Percentiles rank a stretch among this genome's conserved stretches.
Evolutionary conservation across 2,329 filamentous ascomycete species (phyloP).

Genomic region (Byssoonygena ceratinophila): DNA sequence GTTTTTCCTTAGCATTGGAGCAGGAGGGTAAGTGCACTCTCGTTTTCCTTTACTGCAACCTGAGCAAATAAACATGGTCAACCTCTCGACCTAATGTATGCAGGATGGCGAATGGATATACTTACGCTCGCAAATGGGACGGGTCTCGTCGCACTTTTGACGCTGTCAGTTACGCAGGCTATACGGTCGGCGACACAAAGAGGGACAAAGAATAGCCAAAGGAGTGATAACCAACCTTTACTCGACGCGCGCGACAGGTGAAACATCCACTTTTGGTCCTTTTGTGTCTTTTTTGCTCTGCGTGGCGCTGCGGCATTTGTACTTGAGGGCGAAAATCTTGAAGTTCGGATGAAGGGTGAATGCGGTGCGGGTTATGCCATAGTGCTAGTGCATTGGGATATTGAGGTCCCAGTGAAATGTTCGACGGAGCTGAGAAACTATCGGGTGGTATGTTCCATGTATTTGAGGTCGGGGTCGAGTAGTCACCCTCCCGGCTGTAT

Average conservation of each 20-base stretch:
- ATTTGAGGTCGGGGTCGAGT: not conserved
- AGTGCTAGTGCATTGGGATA: slow-evolving; percentile 37
- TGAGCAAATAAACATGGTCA: not conserved
- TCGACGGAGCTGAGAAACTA: not conserved
- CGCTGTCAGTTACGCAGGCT: not conserved
- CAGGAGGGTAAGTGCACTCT: slow-evolving; percentile 78
- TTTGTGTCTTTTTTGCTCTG: slow-evolving; percentile 78
- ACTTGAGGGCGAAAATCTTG: not conserved
- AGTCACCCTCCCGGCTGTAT: not conserved
- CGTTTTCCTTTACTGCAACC: slow-evolving; percentile 69
- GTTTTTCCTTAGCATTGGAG: slow-evolving; percentile 37
- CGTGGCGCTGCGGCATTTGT: slow-evolving; percentile 15
- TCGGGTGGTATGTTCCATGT: slow-evolving; percentile 1
- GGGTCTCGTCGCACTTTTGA: slow-evolving; percentile 76
- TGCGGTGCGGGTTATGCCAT: slow-evolving; percentile 31
- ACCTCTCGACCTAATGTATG: not conserved
- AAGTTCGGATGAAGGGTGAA: slow-evolving; percentile 21
- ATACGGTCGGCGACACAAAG: not conserved
- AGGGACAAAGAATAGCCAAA: not conserved
- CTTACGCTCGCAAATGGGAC: slow-evolving; percentile 69
- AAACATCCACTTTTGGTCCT: slow-evolving; percentile 89
- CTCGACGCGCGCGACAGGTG: slow-evolving; percentile 77
- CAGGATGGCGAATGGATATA: slow-evolving; percentile 18
- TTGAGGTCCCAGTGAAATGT: not conserved
- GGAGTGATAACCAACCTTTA: slow-evolving; percentile 47